phyloP scores from a whole-genome alignment of 2,329 filamentous ascomycete species.

The Zarea fungicola region DNA sequence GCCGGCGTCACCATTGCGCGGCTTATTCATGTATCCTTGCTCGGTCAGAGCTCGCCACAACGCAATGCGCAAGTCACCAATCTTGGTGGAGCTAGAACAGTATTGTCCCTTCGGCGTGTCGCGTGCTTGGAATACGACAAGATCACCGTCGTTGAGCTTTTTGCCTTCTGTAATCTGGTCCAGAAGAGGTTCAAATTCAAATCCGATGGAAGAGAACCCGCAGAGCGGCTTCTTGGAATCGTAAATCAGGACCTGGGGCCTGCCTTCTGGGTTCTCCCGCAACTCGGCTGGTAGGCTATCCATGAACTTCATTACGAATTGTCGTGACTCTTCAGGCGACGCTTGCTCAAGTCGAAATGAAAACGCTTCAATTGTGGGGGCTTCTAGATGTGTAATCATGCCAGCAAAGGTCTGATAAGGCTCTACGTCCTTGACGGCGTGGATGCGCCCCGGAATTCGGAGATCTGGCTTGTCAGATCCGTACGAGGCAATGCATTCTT shows the following conservation, averaged over 20 bases:
- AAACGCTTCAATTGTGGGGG: conserved; percentile 71
- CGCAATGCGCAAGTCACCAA: conserved; percentile 68
- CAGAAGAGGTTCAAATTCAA: conserved; percentile 55
- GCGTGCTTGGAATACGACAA: conserved; percentile 78
- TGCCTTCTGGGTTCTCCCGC: conserved; percentile 66
- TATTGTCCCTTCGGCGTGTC: conserved; percentile 53
- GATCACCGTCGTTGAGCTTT: conserved; percentile 56
- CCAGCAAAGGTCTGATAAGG: conserved; percentile 57
- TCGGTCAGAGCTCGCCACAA: conserved; percentile 65
- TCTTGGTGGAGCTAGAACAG: conserved; percentile 54
- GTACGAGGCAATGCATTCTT: conserved; percentile 64
- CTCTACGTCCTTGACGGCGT: conserved; percentile 54
- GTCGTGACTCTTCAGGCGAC: conserved; percentile 46
- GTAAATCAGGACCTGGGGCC: conserved; percentile 71
- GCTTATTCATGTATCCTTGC: conserved; percentile 47
- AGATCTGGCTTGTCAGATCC: conserved; percentile 92
- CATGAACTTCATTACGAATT: conserved; percentile 67
- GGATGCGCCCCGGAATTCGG: conserved; percentile 64
- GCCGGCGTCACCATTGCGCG: conserved; percentile 30
- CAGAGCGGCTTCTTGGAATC: conserved; percentile 68
- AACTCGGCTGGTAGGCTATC: conserved; percentile 56
- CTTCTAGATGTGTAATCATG: conserved; percentile 66
- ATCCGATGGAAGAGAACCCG: conserved; percentile 71
- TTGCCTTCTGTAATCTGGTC: conserved; percentile 32
- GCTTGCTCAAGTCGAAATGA: conserved; percentile 56